Conservation (phyloP, 495 filamentous ascomycete genomes). For the Hypoxylon crocopeplum region DNA sequence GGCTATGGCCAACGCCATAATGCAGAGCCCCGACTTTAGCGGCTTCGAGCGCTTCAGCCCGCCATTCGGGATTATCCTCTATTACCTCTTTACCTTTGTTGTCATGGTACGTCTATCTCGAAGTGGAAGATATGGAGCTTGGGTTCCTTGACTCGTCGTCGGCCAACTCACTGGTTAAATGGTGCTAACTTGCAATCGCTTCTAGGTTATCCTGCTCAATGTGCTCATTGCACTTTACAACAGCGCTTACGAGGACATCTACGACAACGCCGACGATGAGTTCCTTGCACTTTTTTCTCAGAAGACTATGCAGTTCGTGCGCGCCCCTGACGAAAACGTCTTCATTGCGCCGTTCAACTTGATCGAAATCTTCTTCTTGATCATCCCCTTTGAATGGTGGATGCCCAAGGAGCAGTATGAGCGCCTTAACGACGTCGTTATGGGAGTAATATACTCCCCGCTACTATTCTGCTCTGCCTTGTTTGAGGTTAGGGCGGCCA, state of each 20-base stretch:
- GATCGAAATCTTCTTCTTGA: constrained; percentile 80
- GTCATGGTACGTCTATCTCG: constrained; percentile 72
- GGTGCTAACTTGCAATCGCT: neutral
- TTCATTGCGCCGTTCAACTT: constrained; percentile 97
- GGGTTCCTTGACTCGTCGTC: too few relatives aligned
- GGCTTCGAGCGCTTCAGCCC: constrained; percentile 78
- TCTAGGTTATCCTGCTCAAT: constrained; percentile 74
- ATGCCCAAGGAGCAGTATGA: constrained; percentile 71
- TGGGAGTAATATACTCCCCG: constrained; percentile 86
- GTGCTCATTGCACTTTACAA: constrained; percentile 97
- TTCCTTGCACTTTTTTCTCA: constrained; percentile 89
- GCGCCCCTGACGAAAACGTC: constrained; percentile 96
- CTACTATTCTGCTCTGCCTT: constrained; percentile 79
- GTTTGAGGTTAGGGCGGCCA: constrained; percentile 74
- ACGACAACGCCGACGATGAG: constrained; percentile 91
- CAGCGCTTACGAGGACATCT: constrained; percentile 94
- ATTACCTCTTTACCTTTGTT: constrained; percentile 97
- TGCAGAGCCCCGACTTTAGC: constrained; percentile 89
- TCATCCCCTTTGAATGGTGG: constrained; percentile 96
- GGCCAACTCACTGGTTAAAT: too few relatives aligned
- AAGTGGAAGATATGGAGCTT: neutral
- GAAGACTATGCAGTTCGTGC: constrained; percentile 94
- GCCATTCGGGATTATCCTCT: constrained; percentile 87
- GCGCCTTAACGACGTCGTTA: constrained; percentile 82
- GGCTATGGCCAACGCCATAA: constrained; percentile 87